phyloP scores from a whole-genome alignment of 805 yeast species.

The Pichia californica region DNA sequence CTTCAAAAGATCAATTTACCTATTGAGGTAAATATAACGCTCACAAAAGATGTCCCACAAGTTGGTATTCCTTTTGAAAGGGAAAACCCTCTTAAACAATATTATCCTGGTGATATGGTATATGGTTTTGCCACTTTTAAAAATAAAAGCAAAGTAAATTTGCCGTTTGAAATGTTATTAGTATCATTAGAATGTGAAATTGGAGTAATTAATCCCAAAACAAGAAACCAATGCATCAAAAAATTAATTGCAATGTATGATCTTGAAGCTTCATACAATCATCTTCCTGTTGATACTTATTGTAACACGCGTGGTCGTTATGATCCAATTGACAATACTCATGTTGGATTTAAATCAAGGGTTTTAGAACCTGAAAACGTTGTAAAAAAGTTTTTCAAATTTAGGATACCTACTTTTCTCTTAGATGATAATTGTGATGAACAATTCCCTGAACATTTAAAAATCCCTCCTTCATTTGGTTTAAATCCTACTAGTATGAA shows the following conservation, averaged over 20 bases:
- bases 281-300: neutral
- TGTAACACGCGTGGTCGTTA: neutral
- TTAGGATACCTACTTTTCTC: slow-evolving; percentile 46
- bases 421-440: slow-evolving; percentile 19
- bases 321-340: slow-evolving; percentile 18
- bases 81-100: slow-evolving; percentile 37
- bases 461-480: slow-evolving; percentile 37
- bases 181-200: slow-evolving; percentile 46
- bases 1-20: slow-evolving; percentile 15
- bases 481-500: slow-evolving; percentile 11
- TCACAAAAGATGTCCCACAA: slow-evolving; percentile 42
- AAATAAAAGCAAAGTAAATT: slow-evolving; percentile 33
- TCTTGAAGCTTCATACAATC: slow-evolving; percentile 19
- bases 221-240: slow-evolving; percentile 17
- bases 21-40: slow-evolving; percentile 19
- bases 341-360: slow-evolving; percentile 36
- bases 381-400: slow-evolving; percentile 50
- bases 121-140: slow-evolving; percentile 45
- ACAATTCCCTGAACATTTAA: slow-evolving; percentile 28
- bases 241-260: slow-evolving; percentile 44
- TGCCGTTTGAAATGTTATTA: slow-evolving; percentile 57
- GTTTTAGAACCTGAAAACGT: slow-evolving; percentile 34
- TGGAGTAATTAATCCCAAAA: neutral
- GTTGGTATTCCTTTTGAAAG: slow-evolving; percentile 16
- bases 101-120: slow-evolving; percentile 56